Percentiles rank a stretch among this genome's conserved stretches.
Conservation (phyloP, 78 protist species). For the Guillardia theta region DNA sequence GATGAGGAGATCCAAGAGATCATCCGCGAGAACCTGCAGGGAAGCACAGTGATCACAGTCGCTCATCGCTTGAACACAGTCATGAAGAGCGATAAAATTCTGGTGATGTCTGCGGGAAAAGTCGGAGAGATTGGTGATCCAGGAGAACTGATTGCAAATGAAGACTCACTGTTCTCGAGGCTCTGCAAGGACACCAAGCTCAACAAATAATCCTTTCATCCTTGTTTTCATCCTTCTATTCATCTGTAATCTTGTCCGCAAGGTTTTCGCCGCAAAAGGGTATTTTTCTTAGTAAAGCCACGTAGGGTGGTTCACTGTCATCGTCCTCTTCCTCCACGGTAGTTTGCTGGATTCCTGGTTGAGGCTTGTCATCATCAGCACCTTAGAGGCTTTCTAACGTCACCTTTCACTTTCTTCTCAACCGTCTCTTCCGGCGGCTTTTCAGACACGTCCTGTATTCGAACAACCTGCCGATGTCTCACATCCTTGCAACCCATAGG, state of each 20-base stretch:
- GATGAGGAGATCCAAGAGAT: slow-evolving; percentile 64
- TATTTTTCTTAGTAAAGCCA: not conserved
- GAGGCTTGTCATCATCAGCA: not conserved
- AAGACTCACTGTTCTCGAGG: no score
- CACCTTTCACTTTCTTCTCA: not conserved
- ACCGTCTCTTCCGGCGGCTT: not conserved
- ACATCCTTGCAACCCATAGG: no score
- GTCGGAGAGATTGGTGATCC: slow-evolving; percentile 80
- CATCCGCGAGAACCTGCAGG: not conserved
- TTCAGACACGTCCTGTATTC: not conserved
- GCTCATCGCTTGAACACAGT: slow-evolving; percentile 76
- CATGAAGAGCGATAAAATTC: slow-evolving; percentile 57
- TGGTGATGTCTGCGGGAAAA: slow-evolving; percentile 70
- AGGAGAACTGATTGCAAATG: no score
- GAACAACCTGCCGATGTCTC: no score
- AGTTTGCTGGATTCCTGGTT: not conserved
- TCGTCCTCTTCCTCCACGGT: not conserved
- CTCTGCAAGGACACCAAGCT: no score
- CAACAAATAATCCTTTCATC: no score
- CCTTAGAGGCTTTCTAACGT: not conserved
- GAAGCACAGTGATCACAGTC: slow-evolving; percentile 73
- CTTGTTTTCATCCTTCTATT: no score
- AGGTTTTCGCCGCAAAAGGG: not conserved
- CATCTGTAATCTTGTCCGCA: not conserved
- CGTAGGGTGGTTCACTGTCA: not conserved